These are phyloP conservation scores for Boletellus sp. DNA, from an alignment of 768 basidiomycete species.

Conservation along the genomic window DNA sequence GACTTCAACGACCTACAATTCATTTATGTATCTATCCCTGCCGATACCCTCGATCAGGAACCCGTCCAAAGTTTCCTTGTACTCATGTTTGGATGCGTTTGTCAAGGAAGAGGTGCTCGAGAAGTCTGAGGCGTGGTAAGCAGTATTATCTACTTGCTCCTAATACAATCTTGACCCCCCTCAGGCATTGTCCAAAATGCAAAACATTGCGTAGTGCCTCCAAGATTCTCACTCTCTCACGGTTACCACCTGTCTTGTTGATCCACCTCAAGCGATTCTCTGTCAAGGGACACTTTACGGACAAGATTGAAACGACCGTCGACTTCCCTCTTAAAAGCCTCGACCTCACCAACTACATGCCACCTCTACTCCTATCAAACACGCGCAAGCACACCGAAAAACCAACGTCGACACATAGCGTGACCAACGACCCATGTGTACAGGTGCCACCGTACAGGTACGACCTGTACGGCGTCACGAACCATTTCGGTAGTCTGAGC, in stretches of 20 bases:
- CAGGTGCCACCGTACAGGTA: constrained; percentile 90
- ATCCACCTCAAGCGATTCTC: constrained; percentile 94
- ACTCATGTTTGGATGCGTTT: constrained; percentile 84
- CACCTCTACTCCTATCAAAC: constrained; percentile 68
- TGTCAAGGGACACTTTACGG: constrained; percentile 85
- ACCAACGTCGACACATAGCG: constrained; percentile 15
- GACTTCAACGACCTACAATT: constrained; percentile 97
- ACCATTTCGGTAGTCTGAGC: constrained; percentile 91
- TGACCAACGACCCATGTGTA: constrained; percentile 67
- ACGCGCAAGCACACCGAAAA: constrained; percentile 49
- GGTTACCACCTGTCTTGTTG: constrained; percentile 88
- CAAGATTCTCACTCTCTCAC: constrained; percentile 85
- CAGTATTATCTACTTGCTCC: not conserved
- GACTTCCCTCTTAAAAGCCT: constrained; percentile 74
- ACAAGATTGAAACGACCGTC: constrained; percentile 94
- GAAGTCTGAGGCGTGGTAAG: constrained; percentile 90
- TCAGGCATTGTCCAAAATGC: constrained; percentile 93
- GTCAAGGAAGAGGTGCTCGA: constrained; percentile 89
- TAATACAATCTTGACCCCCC: not conserved
- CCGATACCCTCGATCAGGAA: constrained; percentile 73
- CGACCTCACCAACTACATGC: constrained; percentile 81
- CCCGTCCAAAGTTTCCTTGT: constrained; percentile 59
- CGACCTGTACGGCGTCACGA: constrained; percentile 93
- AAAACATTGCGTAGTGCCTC: constrained; percentile 82
- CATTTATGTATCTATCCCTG: constrained; percentile 91